Percentiles rank a stretch among this genome's conserved stretches.
Conservation (phyloP, 345 rosid species). For the Camelina hispida region DNA sequence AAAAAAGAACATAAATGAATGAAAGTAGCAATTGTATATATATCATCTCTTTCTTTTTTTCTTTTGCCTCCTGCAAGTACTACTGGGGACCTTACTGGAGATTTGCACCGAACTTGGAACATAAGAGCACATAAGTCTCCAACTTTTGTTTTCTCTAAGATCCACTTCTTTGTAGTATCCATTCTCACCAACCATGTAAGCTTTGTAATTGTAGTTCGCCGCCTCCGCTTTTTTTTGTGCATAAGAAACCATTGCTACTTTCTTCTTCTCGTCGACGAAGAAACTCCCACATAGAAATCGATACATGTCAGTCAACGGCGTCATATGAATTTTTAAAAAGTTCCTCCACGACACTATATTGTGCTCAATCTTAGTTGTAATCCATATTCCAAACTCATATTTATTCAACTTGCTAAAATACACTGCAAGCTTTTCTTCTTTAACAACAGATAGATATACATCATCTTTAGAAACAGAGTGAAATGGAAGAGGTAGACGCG, state of each 20-base stretch:
- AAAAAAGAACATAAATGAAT: background rate
- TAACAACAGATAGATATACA: too few relatives aligned
- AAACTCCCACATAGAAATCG: background rate
- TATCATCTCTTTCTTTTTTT: background rate
- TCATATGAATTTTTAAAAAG: background rate
- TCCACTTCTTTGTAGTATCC: background rate
- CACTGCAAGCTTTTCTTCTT: too few relatives aligned
- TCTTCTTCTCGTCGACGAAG: background rate
- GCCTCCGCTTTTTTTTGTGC: rapidly evolving
- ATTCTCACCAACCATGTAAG: background rate
- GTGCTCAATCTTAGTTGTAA: background rate
- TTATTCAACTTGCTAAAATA: background rate
- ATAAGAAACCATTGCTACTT: background rate
- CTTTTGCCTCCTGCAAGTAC: background rate
- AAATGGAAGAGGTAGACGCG: too few relatives aligned
- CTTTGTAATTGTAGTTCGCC: background rate
- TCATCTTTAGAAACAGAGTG: too few relatives aligned
- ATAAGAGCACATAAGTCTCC: background rate
- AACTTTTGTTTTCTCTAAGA: background rate
- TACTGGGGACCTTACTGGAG: background rate
- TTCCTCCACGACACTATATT: background rate
- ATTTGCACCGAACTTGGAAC: background rate
- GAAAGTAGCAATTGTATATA: background rate
- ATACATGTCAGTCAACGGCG: background rate
- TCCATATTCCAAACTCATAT: background rate